These are phyloP conservation scores for Calonectria pseudoturangicola DNA, from an alignment of 2,329 filamentous ascomycete species.

Conservation along the genomic window DNA sequence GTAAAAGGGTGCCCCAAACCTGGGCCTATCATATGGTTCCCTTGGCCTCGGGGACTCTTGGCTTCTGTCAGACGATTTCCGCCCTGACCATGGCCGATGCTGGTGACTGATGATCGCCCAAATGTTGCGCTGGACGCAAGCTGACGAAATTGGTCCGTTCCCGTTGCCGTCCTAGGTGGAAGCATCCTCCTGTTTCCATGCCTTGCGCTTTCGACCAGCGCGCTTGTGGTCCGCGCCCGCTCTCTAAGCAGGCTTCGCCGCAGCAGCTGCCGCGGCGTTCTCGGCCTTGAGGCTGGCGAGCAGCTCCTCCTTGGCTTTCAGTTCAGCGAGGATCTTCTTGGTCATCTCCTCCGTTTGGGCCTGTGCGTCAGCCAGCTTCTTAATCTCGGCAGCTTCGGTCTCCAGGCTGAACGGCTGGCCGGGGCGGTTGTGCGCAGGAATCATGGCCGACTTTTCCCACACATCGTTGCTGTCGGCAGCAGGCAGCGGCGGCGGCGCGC, in stretches of 20 bases:
- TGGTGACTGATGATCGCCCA: not conserved
- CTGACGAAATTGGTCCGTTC: not conserved
- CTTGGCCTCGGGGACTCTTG: not conserved
- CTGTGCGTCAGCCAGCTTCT: slow-evolving; percentile 77
- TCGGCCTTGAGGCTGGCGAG: slow-evolving; percentile 77
- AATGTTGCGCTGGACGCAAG: not conserved
- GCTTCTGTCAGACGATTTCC: slow-evolving; percentile 7
- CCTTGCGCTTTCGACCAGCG: slow-evolving; percentile 31
- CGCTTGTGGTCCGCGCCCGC: slow-evolving; percentile 29
- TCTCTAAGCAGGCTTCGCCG: slow-evolving; percentile 57
- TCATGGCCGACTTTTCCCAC: slow-evolving; percentile 82
- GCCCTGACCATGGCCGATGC: not conserved
- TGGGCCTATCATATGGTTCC: not conserved
- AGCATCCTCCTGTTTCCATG: slow-evolving; percentile 18
- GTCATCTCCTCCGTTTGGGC: slow-evolving; percentile 78
- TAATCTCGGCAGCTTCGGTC: slow-evolving; percentile 79
- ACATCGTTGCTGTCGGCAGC: slow-evolving; percentile 68
- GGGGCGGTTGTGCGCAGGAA: slow-evolving; percentile 80
- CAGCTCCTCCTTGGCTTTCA: slow-evolving; percentile 79
- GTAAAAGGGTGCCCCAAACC: not conserved
- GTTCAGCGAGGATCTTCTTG: slow-evolving; percentile 74
- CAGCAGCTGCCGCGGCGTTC: slow-evolving; percentile 70
- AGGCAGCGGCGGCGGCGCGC: slow-evolving; percentile 62
- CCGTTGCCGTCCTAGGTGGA: slow-evolving; percentile 8
- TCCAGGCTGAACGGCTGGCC: slow-evolving; percentile 84